Base-by-base conservation (phyloP, 176 grass and related monocot genomes). In the Musa acuminata region DNA sequence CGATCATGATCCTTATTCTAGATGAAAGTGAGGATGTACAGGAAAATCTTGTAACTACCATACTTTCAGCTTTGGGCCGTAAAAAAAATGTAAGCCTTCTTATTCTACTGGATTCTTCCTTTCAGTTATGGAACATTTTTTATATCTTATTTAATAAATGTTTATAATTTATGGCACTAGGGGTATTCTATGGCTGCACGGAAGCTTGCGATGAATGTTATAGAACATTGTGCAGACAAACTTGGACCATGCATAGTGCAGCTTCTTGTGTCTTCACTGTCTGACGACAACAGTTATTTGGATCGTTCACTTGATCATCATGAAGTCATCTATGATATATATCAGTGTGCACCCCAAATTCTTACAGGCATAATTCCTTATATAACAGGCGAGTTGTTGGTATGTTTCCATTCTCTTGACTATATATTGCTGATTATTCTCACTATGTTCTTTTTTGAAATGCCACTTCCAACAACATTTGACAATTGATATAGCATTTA, bases 381-480 rank as follows among this genome's bases (percentile, higher is more conserved):
- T 82, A 87, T 99, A 84, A 99, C 96, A 72, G 90, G 96, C 68
- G 96, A 99, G 72, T 75, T 99, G 76, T 83, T 99, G 90, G 96
- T 99, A 91, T 12, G 85, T 55, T 72, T 48, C 75, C 75, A 52
- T 52, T 54, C 58, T 62, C 8, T 26, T 74, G 67, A 70, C 17
- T 51, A 51, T n/a, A 51, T 51, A 19, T 11, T 70, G 1, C 67
- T 50, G 51, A n/a, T 49, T 50, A 24, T 71, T 9, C 16, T 48
- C 29, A 71, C 12, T 64, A 64, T 64, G 20, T 65, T 65, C 26
- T 1, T 11, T 65, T 65, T 27, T 64, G 21, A 64, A 64, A 25
- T 24, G 2, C 22, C 22, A 24, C 20, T 9, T 64, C 11, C n/a
- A 64, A 43, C 35, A 43, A 43, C 3, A 43, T 43, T 43, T 43